These are phyloP conservation scores for Aspergillus baeticus DNA, from an alignment of 495 filamentous ascomycete species.

Conservation along the genomic window DNA sequence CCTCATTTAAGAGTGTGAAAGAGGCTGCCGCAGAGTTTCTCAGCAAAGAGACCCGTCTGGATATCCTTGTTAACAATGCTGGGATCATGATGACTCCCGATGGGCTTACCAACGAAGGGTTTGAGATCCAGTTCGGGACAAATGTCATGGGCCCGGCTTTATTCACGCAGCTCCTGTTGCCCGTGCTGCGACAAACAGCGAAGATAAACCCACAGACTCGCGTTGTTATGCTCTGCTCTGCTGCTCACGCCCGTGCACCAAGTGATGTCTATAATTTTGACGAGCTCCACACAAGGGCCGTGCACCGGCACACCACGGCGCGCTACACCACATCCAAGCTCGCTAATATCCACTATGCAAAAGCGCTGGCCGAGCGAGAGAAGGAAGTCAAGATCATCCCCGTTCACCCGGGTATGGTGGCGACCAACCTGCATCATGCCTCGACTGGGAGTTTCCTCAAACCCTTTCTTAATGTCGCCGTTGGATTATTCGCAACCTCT, in stretches of 20 bases:
- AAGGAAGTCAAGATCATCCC: not conserved
- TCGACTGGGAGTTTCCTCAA: not conserved
- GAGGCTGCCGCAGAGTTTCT: not conserved
- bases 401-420: constrained; percentile 8
- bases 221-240: no score
- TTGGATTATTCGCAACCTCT: not conserved
- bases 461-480: not conserved
- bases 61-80: constrained; percentile 3
- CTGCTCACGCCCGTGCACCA: no score
- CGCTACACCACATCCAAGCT: constrained; percentile 4
- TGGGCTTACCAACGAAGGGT: not conserved
- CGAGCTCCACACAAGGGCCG: not conserved
- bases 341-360: constrained; percentile 2
- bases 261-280: not conserved
- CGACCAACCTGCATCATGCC: constrained; percentile 5
- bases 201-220: no score
- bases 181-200: not conserved
- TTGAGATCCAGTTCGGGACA: constrained; percentile 2
- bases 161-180: constrained; percentile 5
- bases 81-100: constrained; percentile 3
- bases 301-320: not conserved
- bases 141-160: constrained; percentile 1
- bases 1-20: constrained; percentile 2
- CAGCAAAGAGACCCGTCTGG: not conserved
- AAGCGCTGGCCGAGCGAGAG: constrained; percentile 2